A percentile compares a stretch with the other conserved stretches of the same genome.
Conservation (phyloP, 2,329 filamentous ascomycete species). For the Gliomastix tumulicola region DNA sequence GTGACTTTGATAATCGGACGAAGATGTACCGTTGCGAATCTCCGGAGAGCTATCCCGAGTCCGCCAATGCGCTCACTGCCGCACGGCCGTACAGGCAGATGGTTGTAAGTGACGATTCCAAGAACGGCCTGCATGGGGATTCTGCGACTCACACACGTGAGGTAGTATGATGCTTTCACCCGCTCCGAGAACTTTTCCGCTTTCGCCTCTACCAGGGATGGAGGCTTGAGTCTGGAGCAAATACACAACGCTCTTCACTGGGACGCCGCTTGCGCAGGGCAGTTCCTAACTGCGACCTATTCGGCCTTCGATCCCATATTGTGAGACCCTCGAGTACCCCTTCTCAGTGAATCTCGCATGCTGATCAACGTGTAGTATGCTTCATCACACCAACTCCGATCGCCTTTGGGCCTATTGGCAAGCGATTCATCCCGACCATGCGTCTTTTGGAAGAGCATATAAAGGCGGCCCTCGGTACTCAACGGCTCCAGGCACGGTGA, state of each 20-base stretch:
- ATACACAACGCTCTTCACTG: slow-evolving; percentile 35
- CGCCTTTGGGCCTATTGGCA: slow-evolving; percentile 55
- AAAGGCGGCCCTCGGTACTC: slow-evolving; percentile 26
- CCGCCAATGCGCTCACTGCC: slow-evolving; percentile 26
- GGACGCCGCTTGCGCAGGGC: slow-evolving; percentile 28
- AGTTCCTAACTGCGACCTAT: slow-evolving; percentile 30
- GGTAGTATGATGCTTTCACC: slow-evolving; percentile 33
- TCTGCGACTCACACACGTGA: too few species aligned
- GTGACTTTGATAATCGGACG: slow-evolving; percentile 18
- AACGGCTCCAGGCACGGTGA: slow-evolving; percentile 26
- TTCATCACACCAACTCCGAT: slow-evolving; percentile 53
- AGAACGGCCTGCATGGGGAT: too few species aligned
- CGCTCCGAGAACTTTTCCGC: slow-evolving; percentile 23
- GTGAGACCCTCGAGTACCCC: slow-evolving; percentile 17
- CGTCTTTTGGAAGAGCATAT: slow-evolving; percentile 26
- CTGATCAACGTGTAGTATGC: slow-evolving; percentile 19
- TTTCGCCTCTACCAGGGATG: slow-evolving; percentile 23
- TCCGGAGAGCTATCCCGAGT: slow-evolving; percentile 27
- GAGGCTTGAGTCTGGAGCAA: slow-evolving; percentile 32
- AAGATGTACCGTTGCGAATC: slow-evolving; percentile 32
- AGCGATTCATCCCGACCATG: slow-evolving; percentile 27
- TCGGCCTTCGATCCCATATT: slow-evolving; percentile 39
- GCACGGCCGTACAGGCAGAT: slow-evolving; percentile 26
- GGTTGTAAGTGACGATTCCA: slow-evolving; percentile 31
- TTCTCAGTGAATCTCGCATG: neutral